Percentiles rank a stretch among this genome's conserved stretches.
These are phyloP conservation scores for Ophiostoma himal-ulmi DNA, from an alignment of 2,329 filamentous ascomycete species.

Conservation along the genomic window DNA sequence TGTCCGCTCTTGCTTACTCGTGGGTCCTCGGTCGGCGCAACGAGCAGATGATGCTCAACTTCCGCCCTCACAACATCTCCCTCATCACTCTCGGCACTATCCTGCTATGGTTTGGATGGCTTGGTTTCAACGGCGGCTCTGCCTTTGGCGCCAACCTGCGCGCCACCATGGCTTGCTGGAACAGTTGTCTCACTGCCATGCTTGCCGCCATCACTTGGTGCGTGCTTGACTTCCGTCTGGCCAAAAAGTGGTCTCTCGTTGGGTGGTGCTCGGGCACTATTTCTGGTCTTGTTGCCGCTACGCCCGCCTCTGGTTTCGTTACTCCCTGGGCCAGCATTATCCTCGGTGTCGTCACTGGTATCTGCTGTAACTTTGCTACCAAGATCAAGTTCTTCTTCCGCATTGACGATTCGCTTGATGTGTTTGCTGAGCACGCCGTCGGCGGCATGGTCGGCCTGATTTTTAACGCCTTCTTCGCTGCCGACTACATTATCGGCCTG, in stretches of 20 bases:
- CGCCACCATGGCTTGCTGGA: conserved; percentile 96
- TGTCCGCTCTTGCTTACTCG: conserved; percentile 91
- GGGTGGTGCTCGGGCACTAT: conserved; percentile 69
- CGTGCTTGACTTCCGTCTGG: conserved; percentile 88
- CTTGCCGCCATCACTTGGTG: conserved; percentile 93
- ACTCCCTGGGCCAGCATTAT: conserved; percentile 62
- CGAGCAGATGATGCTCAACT: conserved; percentile 99
- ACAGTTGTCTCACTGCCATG: conserved; percentile 87
- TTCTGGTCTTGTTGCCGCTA: conserved; percentile 64
- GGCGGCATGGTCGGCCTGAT: conserved; percentile 64
- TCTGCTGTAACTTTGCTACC: conserved; percentile 63
- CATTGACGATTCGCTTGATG: conserved; percentile 67
- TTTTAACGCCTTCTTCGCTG: conserved; percentile 68
- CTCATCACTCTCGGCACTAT: conserved; percentile 93
- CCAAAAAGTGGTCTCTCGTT: conserved; percentile 84
- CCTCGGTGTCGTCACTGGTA: conserved; percentile 60
- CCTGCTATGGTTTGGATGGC: conserved; percentile 97
- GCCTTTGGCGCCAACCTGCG: conserved; percentile 90
- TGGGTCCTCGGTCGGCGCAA: conserved; percentile 92
- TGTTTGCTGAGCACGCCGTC: conserved; percentile 65
- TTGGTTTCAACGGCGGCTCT: conserved; percentile 97
- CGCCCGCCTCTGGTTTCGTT: conserved; percentile 63
- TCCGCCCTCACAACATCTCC: conserved; percentile 97
- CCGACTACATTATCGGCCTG: conserved; percentile 64
- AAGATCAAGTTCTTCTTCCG: conserved; percentile 58